Base-by-base conservation (phyloP, 441 rosid species). In the Populus trichocarpa region DNA sequence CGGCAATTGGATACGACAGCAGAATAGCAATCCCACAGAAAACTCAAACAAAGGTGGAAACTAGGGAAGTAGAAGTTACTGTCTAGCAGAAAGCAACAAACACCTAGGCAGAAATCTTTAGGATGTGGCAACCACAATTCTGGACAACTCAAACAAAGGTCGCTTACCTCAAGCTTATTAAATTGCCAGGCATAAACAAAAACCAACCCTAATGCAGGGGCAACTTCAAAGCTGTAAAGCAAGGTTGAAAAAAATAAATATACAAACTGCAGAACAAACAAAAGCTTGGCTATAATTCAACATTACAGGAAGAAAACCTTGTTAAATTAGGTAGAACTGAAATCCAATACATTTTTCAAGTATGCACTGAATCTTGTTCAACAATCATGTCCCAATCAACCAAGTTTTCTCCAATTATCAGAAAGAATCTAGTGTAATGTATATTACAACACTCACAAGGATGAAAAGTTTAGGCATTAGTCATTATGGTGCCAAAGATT, bases 401-500 rank as follows among this genome's bases (percentile, higher is more conserved):
- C 11, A 63, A 81, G 46, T 26, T 36, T 79, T 28, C 72, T 40
- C 42, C 25, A 14, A 53, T 46, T 72, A 22, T 69, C 30, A 61
- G 22, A 1, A 23, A 61, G 73, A 68, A 75, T 71, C 16, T 66
- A 14, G 61, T 71, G 33, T 16, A 53, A 22, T 61, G 35, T 64
- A 74, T 32, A 40, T 23, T 61, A 71, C 64, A 72, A 42, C 61
- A 76, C 32, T 30, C 20, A 30, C 30, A 68, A 14, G 26, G 75
- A 66, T 50, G 64, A 71, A 32, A 25, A 32, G 22, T 73, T 72
- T 28, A 32, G 73, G n/a, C 68, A 67, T 42, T 32, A 8, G 40
- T 81, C n/a, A 38, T 35, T 71, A 84, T 0, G 77, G 42, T 13
- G 76, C 81, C 78, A 13, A 73, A 13, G 85, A n/a, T 69, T 84